Conservation (phyloP, 805 yeast species). For the Lipomyces sp. region DNA sequence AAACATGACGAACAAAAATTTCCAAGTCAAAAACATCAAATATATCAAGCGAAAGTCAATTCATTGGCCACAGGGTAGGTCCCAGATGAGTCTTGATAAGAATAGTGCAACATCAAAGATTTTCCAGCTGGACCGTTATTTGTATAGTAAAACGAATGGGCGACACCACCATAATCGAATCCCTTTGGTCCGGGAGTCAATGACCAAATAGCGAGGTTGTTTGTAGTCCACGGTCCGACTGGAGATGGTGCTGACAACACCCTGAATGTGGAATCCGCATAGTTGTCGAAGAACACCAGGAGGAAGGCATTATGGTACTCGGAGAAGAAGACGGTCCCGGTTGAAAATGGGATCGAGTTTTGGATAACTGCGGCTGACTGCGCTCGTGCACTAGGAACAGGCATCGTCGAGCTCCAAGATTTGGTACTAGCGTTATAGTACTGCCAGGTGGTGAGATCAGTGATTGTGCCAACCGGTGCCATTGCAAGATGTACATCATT, state of each 20-base stretch:
- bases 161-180: conserved; percentile 22
- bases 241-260: conserved; percentile 24
- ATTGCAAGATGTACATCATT: conserved; percentile 22
- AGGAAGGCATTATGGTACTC: conserved; percentile 24
- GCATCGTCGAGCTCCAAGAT: conserved; percentile 15
- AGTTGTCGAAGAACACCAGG: conserved; percentile 21
- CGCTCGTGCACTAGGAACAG: conserved; percentile 12
- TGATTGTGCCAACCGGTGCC: conserved; percentile 9
- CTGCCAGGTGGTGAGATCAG: conserved; percentile 16
- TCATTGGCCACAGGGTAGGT: conserved; percentile 52
- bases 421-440: conserved; percentile 16
- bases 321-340: conserved; percentile 23
- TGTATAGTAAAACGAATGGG: conserved; percentile 6
- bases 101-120: conserved; percentile 18
- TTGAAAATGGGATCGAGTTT: conserved; percentile 6
- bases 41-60: conserved; percentile 42
- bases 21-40: not conserved
- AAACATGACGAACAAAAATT: no score
- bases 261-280: conserved; percentile 22
- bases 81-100: conserved; percentile 18
- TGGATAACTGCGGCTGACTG: conserved; percentile 20
- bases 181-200: conserved; percentile 5
- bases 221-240: conserved; percentile 26
- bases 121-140: conserved; percentile 7
- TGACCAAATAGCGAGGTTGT: conserved; percentile 7